Base-by-base conservation (phyloP, 148 eudicot genomes). In the Vaccinium macrocarpon region DNA sequence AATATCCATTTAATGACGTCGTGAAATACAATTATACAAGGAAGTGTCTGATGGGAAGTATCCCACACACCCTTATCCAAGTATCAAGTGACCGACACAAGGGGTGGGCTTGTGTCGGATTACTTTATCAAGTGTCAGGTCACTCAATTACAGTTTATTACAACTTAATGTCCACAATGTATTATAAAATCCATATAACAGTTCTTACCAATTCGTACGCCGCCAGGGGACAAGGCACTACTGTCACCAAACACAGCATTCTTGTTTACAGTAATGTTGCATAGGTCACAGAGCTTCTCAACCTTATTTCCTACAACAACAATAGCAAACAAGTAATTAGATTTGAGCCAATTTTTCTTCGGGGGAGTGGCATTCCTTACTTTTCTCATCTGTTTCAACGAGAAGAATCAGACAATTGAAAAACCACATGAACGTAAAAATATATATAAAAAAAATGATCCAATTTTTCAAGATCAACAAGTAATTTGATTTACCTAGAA, bases 241-340 rank as follows among this genome's bases (percentile, higher is more conserved):
- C 98, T 97, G 90, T 97, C 99, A 84, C 98, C 99, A 86, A 97
- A 97, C 81, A 97, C 98, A 68, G 98, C 98, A 90, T 94, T 97
- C 94, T 97, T 97, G 93, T 97, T 97, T 11, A 97, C 98, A 76
- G 99, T 97, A 87, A 97, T 95, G 92, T 94, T 91, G 96, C 98
- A 93, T 35, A 94, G 89, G 82, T 97, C 99, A 88, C 98, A 97
- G 18, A 97, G 96, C 90, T 97, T 97, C 93, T 97, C 98, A 82
- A 97, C 97, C 91, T 97, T 97, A 88, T 97, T 97, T 83, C 99
- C 99, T 97, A 91, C 55, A 85, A 70, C 81, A 81, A 84, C 79
- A 81, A 84, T 14, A 72, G 25, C 61, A 49, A 49, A 19, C 51
- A 81, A 25, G 46, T 42, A 68, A 32, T 57, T 23, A 27, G 66